Conservation (phyloP, 371 early-diverging fungal genomes). For the Nematocida parisii region DNA sequence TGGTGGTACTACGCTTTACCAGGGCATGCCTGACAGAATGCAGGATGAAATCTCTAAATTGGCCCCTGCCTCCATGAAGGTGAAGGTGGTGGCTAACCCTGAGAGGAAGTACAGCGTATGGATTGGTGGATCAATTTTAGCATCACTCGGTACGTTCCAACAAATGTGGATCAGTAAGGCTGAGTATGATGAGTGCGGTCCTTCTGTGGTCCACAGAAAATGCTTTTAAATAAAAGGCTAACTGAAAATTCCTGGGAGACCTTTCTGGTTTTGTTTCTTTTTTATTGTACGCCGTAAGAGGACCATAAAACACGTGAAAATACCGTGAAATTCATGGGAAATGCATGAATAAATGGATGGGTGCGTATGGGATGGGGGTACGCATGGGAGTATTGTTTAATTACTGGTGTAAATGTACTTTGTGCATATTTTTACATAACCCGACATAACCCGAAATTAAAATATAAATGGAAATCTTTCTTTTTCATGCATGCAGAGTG, state of each 20-base stretch:
- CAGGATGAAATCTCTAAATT: slow-evolving; percentile 93
- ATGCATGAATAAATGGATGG: too few species aligned
- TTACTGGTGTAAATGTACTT: too few species aligned
- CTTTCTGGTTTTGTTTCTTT: background rate
- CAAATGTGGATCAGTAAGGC: slow-evolving; percentile 90
- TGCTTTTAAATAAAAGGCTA: slow-evolving; percentile 68
- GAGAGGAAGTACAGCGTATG: slow-evolving; percentile 99
- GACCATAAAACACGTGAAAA: too few species aligned
- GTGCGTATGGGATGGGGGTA: too few species aligned
- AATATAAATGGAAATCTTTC: too few species aligned
- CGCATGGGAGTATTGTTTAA: too few species aligned
- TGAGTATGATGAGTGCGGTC: slow-evolving; percentile 82
- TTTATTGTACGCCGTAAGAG: background rate
- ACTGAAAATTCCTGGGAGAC: background rate
- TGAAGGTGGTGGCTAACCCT: slow-evolving; percentile 98
- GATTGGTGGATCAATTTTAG: slow-evolving; percentile 99
- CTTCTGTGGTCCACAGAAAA: slow-evolving; percentile 70
- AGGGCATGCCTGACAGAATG: slow-evolving; percentile 78
- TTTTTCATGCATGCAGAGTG: too few species aligned
- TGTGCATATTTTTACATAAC: too few species aligned
- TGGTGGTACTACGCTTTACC: slow-evolving; percentile 75
- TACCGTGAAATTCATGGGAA: too few species aligned
- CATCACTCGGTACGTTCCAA: slow-evolving; percentile 96
- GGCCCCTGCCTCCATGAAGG: slow-evolving; percentile 94
- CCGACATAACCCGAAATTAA: too few species aligned